phyloP scores from a whole-genome alignment of 2,329 filamentous ascomycete genomes.

The Cladosporium sp. region DNA sequence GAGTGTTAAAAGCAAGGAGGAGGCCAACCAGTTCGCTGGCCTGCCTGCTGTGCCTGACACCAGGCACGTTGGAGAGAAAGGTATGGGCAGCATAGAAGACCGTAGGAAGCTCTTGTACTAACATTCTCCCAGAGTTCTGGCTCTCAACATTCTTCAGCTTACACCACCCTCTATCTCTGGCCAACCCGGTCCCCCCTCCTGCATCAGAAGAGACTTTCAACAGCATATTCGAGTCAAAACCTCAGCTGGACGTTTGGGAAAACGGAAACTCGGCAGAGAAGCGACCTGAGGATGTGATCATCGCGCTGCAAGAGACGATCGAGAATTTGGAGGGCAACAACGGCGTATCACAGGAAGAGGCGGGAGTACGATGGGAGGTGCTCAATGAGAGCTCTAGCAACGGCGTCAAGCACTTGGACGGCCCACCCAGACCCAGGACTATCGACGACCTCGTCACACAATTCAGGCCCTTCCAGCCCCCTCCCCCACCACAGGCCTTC shows the following conservation, averaged over 20 bases:
- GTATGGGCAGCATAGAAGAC: conserved; percentile 11
- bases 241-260: conserved; percentile 44
- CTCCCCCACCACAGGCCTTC: conserved; percentile 68
- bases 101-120: conserved; percentile 1
- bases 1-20: conserved; percentile 25
- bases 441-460: conserved; percentile 39
- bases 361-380: conserved; percentile 35
- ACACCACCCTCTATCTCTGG: conserved; percentile 88
- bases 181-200: conserved; percentile 69
- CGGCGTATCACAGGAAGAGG: conserved; percentile 31
- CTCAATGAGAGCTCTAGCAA: conserved; percentile 31
- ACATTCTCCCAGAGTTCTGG: conserved; percentile 63
- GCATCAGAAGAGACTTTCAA: conserved; percentile 74
- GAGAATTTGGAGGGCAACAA: conserved; percentile 35
- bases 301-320: conserved; percentile 42
- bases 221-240: conserved; percentile 66
- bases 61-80: conserved; percentile 57
- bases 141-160: conserved; percentile 93
- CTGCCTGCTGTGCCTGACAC: conserved; percentile 73
- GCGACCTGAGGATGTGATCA: conserved; percentile 37
- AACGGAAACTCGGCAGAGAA: conserved; percentile 43
- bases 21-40: conserved; percentile 49
- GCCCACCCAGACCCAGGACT: conserved; percentile 24
- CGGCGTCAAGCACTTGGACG: conserved; percentile 29
- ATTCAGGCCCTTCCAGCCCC: conserved; percentile 74